A percentile compares a stretch with the other conserved stretches of the same genome.
These are phyloP conservation scores for Suhomyces guaymorum DNA, from an alignment of 1,139 yeast genomes.

Conservation along the genomic window DNA sequence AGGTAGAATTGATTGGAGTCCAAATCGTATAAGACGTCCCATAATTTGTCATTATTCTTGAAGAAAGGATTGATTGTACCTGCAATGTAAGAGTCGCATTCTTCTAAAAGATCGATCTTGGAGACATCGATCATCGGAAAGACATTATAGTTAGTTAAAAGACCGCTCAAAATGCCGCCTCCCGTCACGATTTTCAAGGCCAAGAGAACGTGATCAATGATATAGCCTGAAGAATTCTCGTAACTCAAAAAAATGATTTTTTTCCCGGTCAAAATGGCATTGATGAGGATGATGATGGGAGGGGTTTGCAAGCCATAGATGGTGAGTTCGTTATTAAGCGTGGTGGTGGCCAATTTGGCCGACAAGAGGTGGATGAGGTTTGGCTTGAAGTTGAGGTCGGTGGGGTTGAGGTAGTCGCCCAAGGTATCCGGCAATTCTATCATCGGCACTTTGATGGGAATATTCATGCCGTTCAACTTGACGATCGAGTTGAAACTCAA, in stretches of 20 bases:
- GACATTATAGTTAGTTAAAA: slow-evolving; percentile 47
- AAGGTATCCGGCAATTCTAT: slow-evolving; percentile 42
- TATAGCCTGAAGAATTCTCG: slow-evolving; percentile 55
- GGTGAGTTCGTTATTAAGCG: slow-evolving; percentile 39
- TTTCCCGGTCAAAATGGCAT: slow-evolving; percentile 60
- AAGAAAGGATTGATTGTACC: slow-evolving; percentile 71
- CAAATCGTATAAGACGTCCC: slow-evolving; percentile 63
- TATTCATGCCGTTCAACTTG: slow-evolving; percentile 40
- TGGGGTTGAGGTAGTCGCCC: slow-evolving; percentile 52
- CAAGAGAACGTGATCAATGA: slow-evolving; percentile 56
- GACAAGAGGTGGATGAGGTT: slow-evolving; percentile 41
- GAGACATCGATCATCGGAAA: slow-evolving; percentile 67
- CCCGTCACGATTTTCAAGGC: slow-evolving; percentile 57
- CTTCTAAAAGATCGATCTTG: slow-evolving; percentile 55
- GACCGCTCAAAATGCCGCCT: slow-evolving; percentile 57
- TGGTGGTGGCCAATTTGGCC: slow-evolving; percentile 33
- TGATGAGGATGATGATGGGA: slow-evolving; percentile 54
- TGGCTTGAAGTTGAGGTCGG: slow-evolving; percentile 46
- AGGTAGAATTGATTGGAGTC: slow-evolving; percentile 49
- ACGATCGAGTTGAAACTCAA: slow-evolving; percentile 45
- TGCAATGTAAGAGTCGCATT: slow-evolving; percentile 58
- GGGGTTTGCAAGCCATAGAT: slow-evolving; percentile 62
- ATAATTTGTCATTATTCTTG: slow-evolving; percentile 53
- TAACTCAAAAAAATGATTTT: slow-evolving; percentile 56
- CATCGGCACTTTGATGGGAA: slow-evolving; percentile 47